Conservation (phyloP, 2,329 filamentous ascomycete species). For the Falciphora oryzae region DNA sequence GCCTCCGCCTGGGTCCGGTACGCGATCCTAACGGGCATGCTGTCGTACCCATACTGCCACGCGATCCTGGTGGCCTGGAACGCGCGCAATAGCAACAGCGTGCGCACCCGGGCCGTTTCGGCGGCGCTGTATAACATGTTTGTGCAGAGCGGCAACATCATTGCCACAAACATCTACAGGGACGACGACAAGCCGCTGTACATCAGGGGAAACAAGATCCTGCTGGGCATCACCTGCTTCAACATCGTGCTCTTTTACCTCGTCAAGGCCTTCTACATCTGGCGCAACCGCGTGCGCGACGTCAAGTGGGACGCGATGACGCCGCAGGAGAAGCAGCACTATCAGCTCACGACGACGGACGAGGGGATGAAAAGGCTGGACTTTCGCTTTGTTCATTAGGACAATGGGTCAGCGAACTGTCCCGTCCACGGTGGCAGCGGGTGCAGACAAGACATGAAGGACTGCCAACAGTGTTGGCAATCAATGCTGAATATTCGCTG, state of each 20-base stretch:
- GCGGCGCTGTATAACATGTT: constrained; percentile 52
- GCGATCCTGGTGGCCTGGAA: constrained; percentile 55
- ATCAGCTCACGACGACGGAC: constrained; percentile 37
- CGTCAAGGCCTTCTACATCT: constrained; percentile 48
- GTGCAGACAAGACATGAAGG: not conserved
- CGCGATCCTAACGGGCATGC: constrained; percentile 39
- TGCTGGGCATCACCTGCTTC: constrained; percentile 43
- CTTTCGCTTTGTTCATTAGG: constrained; percentile 34
- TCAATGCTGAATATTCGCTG: too few species aligned
- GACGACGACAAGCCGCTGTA: constrained; percentile 50
- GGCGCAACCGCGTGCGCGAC: constrained; percentile 42
- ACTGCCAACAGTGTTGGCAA: not conserved
- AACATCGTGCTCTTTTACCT: constrained; percentile 44
- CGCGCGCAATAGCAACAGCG: constrained; percentile 53
- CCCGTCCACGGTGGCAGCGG: too few species aligned
- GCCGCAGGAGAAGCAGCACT: constrained; percentile 40
- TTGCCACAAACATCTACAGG: constrained; percentile 41
- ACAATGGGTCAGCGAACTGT: too few species aligned
- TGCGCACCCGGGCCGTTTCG: constrained; percentile 52
- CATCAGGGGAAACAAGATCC: constrained; percentile 44
- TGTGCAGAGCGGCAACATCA: constrained; percentile 30
- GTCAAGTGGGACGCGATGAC: constrained; percentile 42
- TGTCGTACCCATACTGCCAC: constrained; percentile 52
- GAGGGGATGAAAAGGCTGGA: constrained; percentile 39
- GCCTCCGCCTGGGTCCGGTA: constrained; percentile 44